A percentile compares a stretch with the other conserved stretches of the same genome.
phyloP scores from a whole-genome alignment of 2,329 filamentous ascomycete genomes.

The Aspergillus ochraceoroseus region DNA sequence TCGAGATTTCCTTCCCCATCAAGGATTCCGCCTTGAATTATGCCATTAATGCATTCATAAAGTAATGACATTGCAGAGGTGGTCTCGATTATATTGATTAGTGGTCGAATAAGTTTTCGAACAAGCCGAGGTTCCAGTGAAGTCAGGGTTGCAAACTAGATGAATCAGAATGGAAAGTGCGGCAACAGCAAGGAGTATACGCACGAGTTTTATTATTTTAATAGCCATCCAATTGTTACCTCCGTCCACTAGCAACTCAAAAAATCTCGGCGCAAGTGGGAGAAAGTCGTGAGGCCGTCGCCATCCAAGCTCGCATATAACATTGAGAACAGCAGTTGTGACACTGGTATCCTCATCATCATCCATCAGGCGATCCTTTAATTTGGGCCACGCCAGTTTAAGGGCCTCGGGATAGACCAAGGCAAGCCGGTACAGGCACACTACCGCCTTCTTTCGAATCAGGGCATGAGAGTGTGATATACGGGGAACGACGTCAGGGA shows the following conservation, averaged over 20 bases:
- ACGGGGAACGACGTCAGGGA: slow-evolving; percentile 79
- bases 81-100: slow-evolving; percentile 89
- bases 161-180: slow-evolving; percentile 25
- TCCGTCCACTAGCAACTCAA: slow-evolving; percentile 84
- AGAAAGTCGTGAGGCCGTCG: slow-evolving; percentile 89
- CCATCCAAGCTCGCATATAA: slow-evolving; percentile 94
- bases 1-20: slow-evolving; percentile 72
- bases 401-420: slow-evolving; percentile 95
- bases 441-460: slow-evolving; percentile 91
- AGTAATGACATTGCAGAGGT: slow-evolving; percentile 96
- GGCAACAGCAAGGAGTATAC: slow-evolving; percentile 25
- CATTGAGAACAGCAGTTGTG: slow-evolving; percentile 92
- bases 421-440: slow-evolving; percentile 87
- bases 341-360: slow-evolving; percentile 86
- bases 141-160: slow-evolving; percentile 85
- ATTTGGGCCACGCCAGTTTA: slow-evolving; percentile 90
- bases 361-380: slow-evolving; percentile 90
- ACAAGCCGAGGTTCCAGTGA: slow-evolving; percentile 87
- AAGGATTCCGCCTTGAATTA: slow-evolving; percentile 92
- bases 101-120: slow-evolving; percentile 81
- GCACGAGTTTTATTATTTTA: slow-evolving; percentile 91
- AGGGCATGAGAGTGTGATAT: slow-evolving; percentile 78
- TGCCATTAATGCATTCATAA: slow-evolving; percentile 97
- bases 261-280: slow-evolving; percentile 82
- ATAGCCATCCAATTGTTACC: slow-evolving; percentile 99